Percentiles rank a stretch among this genome's conserved stretches.
These are phyloP conservation scores for Tulasnella sp. DNA, from an alignment of 768 basidiomycete species.

Conservation along the genomic window DNA sequence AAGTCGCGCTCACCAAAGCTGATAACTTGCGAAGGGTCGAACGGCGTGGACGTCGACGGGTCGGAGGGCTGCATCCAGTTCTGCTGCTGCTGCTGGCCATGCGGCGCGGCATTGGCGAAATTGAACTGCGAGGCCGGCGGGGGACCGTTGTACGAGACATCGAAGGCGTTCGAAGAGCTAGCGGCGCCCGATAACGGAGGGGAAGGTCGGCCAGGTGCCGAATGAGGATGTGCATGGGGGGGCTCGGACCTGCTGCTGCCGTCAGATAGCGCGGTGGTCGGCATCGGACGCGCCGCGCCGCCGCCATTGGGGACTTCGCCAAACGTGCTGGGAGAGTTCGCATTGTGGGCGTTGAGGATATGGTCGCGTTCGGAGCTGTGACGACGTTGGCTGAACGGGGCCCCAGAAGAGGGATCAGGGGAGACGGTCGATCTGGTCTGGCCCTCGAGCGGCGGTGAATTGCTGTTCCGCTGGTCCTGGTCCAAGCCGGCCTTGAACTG, in stretches of 20 bases:
- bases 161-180: background rate
- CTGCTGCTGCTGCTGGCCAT: background rate
- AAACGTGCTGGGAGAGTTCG: background rate
- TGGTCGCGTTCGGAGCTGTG: background rate
- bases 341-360: background rate
- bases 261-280: background rate
- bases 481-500: no score
- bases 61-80: slow-evolving; percentile 1
- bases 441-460: background rate
- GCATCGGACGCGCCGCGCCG: background rate
- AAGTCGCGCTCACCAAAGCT: background rate
- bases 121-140: background rate
- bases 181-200: background rate
- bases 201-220: background rate
- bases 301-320: background rate
- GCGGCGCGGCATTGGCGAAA: background rate
- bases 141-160: background rate
- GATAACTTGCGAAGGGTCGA: background rate
- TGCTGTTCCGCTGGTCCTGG: background rate
- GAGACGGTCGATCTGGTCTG: background rate
- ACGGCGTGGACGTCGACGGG: background rate
- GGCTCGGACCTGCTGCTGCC: background rate
- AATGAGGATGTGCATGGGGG: background rate
- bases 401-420: background rate
- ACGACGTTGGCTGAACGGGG: background rate